A percentile compares a stretch with the other conserved stretches of the same genome.
Conservation (phyloP, 148 eudicot species). For the Chenopodium berlandieri region DNA sequence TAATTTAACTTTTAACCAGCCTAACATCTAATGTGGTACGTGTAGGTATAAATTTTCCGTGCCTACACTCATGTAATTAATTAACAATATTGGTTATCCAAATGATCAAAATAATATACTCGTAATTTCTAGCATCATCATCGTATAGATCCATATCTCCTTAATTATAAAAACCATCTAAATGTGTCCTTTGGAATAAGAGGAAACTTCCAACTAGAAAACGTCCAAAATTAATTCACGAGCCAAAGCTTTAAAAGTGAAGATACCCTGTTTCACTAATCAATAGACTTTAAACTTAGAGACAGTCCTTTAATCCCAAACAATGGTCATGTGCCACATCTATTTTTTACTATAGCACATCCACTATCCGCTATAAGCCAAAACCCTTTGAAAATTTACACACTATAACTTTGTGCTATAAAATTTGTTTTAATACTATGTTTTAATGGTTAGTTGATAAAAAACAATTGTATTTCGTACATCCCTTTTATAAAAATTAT, state of each 20-base stretch:
- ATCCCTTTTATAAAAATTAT: no score
- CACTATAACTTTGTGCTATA: neutral
- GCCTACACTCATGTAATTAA: no score
- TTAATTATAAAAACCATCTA: neutral
- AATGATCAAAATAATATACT: neutral
- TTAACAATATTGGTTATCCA: neutral
- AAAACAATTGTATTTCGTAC: neutral
- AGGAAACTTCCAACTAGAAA: neutral
- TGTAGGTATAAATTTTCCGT: no score
- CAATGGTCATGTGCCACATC: constrained; percentile 9
- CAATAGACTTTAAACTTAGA: neutral
- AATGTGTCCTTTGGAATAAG: neutral
- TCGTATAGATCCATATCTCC: neutral
- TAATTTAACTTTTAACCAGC: no score
- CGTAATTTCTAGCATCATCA: neutral
- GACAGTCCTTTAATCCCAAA: neutral
- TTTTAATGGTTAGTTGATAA: neutral
- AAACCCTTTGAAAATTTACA: constrained; percentile 22
- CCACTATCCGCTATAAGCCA: constrained; percentile 22
- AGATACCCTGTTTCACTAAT: constrained; percentile 2
- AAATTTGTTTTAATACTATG: neutral
- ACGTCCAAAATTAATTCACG: constrained; percentile 15
- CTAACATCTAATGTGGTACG: no score
- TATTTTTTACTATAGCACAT: neutral
- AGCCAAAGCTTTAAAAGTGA: neutral